These are phyloP conservation scores for Gonium pectorale DNA, from an alignment of 139 green algal species.

Conservation along the genomic window DNA sequence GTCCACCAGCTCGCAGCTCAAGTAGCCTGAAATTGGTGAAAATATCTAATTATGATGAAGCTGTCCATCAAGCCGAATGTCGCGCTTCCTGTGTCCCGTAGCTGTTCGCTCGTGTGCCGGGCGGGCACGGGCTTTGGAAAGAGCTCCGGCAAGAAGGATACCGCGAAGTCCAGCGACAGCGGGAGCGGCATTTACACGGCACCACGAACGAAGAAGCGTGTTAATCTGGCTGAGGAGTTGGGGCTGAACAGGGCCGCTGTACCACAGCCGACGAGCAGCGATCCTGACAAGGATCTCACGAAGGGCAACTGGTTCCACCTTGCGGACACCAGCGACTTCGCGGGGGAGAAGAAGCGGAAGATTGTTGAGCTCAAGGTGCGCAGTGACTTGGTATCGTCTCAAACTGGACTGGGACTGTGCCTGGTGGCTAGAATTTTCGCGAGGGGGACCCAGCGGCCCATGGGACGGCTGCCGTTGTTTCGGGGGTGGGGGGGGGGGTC, in stretches of 20 bases:
- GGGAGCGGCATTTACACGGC: neutral
- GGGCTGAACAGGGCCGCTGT: neutral
- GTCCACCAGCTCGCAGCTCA: no score
- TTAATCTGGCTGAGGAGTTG: conserved; percentile 22
- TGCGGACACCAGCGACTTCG: neutral
- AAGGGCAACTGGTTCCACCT: conserved; percentile 41
- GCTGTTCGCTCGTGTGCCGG: no score
- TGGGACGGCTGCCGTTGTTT: no score
- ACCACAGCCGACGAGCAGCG: neutral
- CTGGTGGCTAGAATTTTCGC: no score
- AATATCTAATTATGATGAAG: no score
- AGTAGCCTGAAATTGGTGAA: no score
- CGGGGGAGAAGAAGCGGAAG: conserved; percentile 5
- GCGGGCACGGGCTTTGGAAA: conserved; percentile 25
- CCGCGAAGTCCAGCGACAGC: neutral
- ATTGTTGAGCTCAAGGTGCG: conserved; percentile 9
- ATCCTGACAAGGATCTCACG: neutral
- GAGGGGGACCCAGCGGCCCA: no score
- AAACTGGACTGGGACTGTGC: no score
- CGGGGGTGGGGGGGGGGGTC: no score
- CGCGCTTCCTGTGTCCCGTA: no score
- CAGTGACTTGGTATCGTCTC: no score
- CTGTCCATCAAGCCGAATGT: no score
- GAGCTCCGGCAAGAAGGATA: neutral
- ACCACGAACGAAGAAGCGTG: conserved; percentile 10